A percentile compares a stretch with the other conserved stretches of the same genome.
phyloP scores from a whole-genome alignment of 1,139 yeast species.

The Kurtzmaniella natalensis region DNA sequence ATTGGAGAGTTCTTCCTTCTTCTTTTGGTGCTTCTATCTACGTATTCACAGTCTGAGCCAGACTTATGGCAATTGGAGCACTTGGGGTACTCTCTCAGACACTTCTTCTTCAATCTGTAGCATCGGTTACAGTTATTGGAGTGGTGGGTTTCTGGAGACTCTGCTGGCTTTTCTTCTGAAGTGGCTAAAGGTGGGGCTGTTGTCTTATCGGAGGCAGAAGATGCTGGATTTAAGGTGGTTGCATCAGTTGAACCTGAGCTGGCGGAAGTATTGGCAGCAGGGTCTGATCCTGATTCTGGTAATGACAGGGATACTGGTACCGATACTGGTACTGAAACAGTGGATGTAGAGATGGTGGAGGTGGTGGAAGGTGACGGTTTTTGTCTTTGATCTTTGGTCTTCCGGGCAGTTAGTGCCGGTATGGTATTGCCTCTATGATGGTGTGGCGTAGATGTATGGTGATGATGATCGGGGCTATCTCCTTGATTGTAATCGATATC shows the following conservation, averaged over 20 bases:
- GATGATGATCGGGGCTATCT: neutral
- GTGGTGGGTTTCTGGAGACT: constrained; percentile 25
- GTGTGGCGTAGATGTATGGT: too few species aligned
- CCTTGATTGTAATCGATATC: neutral
- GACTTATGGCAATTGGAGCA: constrained; percentile 35
- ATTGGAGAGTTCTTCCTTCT: constrained; percentile 11
- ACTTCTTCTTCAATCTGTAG: constrained; percentile 41
- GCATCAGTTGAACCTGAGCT: neutral
- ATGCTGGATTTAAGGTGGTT: neutral
- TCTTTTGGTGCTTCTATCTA: constrained; percentile 26
- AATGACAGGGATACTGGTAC: too few species aligned
- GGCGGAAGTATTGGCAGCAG: too few species aligned
- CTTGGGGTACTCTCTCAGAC: constrained; percentile 34
- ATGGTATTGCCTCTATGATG: too few species aligned
- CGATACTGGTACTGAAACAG: neutral
- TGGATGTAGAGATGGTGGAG: neutral
- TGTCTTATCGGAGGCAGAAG: neutral
- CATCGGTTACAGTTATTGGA: constrained; percentile 39
- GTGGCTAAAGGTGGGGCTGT: neutral
- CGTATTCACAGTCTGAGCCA: constrained; percentile 35
- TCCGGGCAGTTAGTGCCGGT: neutral
- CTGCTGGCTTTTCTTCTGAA: constrained; percentile 10
- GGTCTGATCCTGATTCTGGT: neutral
- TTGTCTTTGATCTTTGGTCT: neutral
- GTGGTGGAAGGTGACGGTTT: neutral